These are phyloP conservation scores for Tulasnella sp. DNA, from an alignment of 768 basidiomycete genomes.

Conservation along the genomic window DNA sequence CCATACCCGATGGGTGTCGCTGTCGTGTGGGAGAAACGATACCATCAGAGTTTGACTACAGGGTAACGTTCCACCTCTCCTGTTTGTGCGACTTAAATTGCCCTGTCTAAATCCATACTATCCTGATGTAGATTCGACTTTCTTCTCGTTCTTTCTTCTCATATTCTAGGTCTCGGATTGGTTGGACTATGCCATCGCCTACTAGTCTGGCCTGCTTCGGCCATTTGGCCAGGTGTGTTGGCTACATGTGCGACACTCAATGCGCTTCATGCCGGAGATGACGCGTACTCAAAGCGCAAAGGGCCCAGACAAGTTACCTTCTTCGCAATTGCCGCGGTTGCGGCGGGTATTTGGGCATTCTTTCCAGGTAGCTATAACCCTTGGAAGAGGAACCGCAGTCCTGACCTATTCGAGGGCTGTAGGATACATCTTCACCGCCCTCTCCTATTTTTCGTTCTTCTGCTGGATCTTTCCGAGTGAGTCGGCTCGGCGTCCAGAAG, in stretches of 20 bases:
- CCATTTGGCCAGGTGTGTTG: slow-evolving; percentile 98
- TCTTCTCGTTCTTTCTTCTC: slow-evolving; percentile 80
- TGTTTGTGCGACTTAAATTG: not conserved
- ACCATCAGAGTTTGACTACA: slow-evolving; percentile 64
- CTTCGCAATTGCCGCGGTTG: slow-evolving; percentile 67
- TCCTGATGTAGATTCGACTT: slow-evolving; percentile 58
- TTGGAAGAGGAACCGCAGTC: not conserved
- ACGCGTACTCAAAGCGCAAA: slow-evolving; percentile 53
- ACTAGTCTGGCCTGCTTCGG: slow-evolving; percentile 94
- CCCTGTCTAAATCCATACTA: slow-evolving; percentile 47
- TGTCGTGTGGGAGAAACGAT: no score
- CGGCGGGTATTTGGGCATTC: slow-evolving; percentile 85
- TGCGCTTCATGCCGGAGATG: slow-evolving; percentile 88
- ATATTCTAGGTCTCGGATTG: slow-evolving; percentile 90
- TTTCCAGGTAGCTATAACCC: slow-evolving; percentile 70
- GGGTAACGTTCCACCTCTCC: slow-evolving; percentile 48
- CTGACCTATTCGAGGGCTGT: not conserved
- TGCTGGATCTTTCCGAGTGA: slow-evolving; percentile 73
- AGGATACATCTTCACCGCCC: slow-evolving; percentile 91
- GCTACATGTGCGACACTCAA: slow-evolving; percentile 94
- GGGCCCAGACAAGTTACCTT: slow-evolving; percentile 78
- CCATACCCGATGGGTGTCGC: no score
- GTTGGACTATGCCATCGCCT: slow-evolving; percentile 89
- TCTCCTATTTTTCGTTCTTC: slow-evolving; percentile 86
- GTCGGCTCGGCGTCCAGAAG: not conserved